Evolutionary conservation across 208 protist genomes (phyloP).

Genomic region (Leishmania major): DNA sequence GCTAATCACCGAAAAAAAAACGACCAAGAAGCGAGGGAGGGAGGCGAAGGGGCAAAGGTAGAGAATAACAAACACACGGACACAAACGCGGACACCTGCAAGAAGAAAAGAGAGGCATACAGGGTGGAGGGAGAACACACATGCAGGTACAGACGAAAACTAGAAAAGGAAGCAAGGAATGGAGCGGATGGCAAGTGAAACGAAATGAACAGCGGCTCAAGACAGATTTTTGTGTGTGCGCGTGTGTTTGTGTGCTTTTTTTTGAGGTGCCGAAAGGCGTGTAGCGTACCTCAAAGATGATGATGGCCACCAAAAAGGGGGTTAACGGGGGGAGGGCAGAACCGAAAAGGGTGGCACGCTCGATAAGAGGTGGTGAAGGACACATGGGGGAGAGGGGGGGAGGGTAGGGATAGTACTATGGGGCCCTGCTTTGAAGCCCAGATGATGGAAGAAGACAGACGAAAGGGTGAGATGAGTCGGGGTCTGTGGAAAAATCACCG

Average conservation of each 20-base stretch:
- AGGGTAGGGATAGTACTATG: neutral
- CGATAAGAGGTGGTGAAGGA: neutral
- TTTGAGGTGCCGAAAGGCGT: neutral
- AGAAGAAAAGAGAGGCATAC: neutral
- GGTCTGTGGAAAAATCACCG: neutral
- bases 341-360: neutral
- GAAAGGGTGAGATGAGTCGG: neutral
- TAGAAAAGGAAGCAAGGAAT: constrained; percentile 10
- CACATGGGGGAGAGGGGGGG: too few species aligned
- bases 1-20: neutral
- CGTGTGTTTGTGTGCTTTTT: neutral
- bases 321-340: neutral
- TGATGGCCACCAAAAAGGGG: neutral
- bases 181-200: neutral
- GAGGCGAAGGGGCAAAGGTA: neutral
- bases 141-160: neutral
- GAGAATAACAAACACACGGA: neutral
- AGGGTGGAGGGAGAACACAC: neutral
- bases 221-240: too few species aligned
- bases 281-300: neutral
- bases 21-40: neutral
- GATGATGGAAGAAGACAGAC: too few species aligned
- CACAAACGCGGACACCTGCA: neutral
- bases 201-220: neutral
- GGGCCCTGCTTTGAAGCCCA: too few species aligned